These are phyloP conservation scores for Brettanomyces anomalus DNA, from an alignment of 805 yeast genomes.

Conservation along the genomic window DNA sequence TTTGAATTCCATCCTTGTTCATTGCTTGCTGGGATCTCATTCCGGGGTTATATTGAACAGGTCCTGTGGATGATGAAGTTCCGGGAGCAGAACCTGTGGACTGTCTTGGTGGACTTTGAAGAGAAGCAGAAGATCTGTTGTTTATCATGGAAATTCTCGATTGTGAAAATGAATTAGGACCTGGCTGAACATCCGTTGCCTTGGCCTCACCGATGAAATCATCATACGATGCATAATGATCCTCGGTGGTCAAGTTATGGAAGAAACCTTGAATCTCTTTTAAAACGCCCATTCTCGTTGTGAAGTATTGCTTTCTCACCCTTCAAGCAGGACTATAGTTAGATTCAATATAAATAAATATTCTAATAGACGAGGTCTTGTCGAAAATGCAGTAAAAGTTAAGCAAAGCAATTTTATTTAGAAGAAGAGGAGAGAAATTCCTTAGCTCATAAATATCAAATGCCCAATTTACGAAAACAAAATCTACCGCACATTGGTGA, in stretches of 20 bases:
- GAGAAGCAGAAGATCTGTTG: conserved; percentile 24
- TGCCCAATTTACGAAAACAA: no score
- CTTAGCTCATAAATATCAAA: no score
- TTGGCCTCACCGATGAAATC: conserved; percentile 16
- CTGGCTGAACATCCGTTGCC: conserved; percentile 18
- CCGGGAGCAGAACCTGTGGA: conserved; percentile 22
- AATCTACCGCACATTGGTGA: no score
- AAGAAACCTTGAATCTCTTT: conserved; percentile 27
- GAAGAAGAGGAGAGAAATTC: no score
- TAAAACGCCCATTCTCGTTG: conserved; percentile 19
- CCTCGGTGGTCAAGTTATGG: conserved; percentile 47
- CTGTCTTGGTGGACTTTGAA: conserved; percentile 33
- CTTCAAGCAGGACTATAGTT: no score
- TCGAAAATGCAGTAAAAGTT: no score
- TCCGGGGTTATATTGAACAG: conserved; percentile 35
- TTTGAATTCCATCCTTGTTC: conserved; percentile 45
- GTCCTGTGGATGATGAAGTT: conserved; percentile 16
- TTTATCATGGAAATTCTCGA: conserved; percentile 20
- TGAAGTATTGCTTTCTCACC: not conserved
- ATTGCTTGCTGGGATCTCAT: conserved; percentile 30
- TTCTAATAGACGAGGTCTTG: no score
- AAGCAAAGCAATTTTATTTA: no score
- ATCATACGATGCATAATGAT: conserved; percentile 50
- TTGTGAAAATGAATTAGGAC: conserved; percentile 13
- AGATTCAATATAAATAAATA: no score